Evolutionary conservation across 371 early-diverging fungal species (phyloP), one percentile per base, ranked within the genome.

Genomic region (Encephalitozoon hellem): DNA sequence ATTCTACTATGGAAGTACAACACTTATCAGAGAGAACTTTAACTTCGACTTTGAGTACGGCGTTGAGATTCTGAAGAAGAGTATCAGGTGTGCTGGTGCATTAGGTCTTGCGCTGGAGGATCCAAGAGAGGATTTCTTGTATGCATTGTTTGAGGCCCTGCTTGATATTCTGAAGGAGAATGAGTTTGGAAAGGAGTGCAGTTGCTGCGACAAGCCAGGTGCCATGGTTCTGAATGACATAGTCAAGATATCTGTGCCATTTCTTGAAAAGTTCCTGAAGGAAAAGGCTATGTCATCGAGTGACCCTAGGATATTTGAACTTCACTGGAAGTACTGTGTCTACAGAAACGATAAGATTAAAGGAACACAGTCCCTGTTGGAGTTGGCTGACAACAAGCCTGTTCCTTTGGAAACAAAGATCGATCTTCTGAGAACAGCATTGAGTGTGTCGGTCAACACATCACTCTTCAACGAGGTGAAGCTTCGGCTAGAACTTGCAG

Each of bases 141-240:
- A 55, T 67, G 45, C 74, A n/a, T 41, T 82, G 70, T 82, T 82
- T 59, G 82, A 82, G 34, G 79, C 77, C 12, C 34, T 81, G 26
- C 1, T 76, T 21, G 52, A 26, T 2, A 32, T 54, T 34, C 34
- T 74, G 51, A 38, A 49, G 54, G 66, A 39, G 32, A 65, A 76
- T 30, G 55, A 65, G 15, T 59, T 74, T 67, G 32, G 39, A 0
- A 18, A 38, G n/a, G 59, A 71, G 32, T 79, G 79, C 49, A 42
- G 49, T 3, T 72, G 72, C 54, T 78, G 78, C 38, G 45, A 55
- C 8, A 52, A 38, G 9, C 32, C 23, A n/a, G 52, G 66, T 6
- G 34, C 28, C 43, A 38, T 47, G 28, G 55, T 23, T 28, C 21
- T 66, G 0, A 51, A 43, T 38, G 65, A 65, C 41, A 30, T 75